Evolutionary conservation across 1,284 basidiomycete genomes (phyloP), one percentile per base, ranked within the genome.

Genomic region (Ganoderma leucocontextum): DNA sequence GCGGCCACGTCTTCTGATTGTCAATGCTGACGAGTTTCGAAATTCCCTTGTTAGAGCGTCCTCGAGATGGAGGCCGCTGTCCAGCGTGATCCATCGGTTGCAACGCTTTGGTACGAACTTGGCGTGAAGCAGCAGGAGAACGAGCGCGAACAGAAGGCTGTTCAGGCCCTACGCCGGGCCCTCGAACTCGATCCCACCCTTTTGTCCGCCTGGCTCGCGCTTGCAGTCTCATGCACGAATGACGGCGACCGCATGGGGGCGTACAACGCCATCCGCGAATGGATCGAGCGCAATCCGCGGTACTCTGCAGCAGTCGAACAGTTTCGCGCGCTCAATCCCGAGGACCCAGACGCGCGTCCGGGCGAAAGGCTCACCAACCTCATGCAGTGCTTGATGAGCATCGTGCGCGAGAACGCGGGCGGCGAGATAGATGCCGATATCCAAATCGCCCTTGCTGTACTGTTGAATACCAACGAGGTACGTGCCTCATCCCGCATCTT

Each of bases 91-190:
- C 91, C 93, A 47, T 83, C 80, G 0, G 88, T 94, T 71, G 91
- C 94, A 0, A 76, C 81, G 44, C 92, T 92, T 8, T 99, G 97
- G 97, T 96, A 90, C 77, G 89, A 93, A 68, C 90, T 99, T 58
- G 97, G 98, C 35, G 91, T 99, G 59, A 97, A 96, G 81, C 98
- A 99, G 78, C 97, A 99, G 81, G 97, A 98, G 81, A 98, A 98
- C 79, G 97, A 99, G 80, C 91, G 97, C 29, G 97, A 99, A 81
- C 86, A 89, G 29, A 92, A 95, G 75, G 98, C 97, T 6, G 89
- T 99, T 62, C 86, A 91, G 60, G 98, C 97, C 0, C 86, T 99
- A 33, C 85, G 88, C 52, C 91, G 91, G 69, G 93, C 96, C 1
- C 84, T 96, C 59, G 89, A 94, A 73, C 86, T 99, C 25, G 93